These are phyloP conservation scores for Paramyrothecium roridum DNA, from an alignment of 2,329 filamentous ascomycete species.

Conservation along the genomic window DNA sequence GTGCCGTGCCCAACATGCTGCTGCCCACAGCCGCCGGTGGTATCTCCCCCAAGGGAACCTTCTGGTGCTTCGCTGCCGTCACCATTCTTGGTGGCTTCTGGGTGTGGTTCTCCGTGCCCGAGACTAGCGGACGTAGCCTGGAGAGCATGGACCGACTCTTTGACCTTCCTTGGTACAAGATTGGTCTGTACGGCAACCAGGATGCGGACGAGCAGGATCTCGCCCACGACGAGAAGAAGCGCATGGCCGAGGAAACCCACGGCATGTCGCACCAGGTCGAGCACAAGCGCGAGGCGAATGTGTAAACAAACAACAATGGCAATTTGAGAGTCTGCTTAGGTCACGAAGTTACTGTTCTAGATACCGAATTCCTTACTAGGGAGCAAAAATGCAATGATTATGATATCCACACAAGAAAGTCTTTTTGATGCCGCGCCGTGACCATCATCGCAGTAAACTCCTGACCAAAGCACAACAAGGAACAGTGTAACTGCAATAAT, in stretches of 20 bases:
- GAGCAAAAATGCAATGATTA: not conserved
- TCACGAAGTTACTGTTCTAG: not conserved
- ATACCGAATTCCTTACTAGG: not conserved
- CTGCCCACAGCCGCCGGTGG: slow-evolving; percentile 43
- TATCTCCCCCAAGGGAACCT: slow-evolving; percentile 63
- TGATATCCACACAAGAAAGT: not conserved
- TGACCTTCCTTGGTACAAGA: slow-evolving; percentile 69
- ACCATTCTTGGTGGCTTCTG: slow-evolving; percentile 66
- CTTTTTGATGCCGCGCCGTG: not conserved
- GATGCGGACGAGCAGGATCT: slow-evolving; percentile 47
- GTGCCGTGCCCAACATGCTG: slow-evolving; percentile 74
- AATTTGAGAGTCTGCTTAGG: not conserved
- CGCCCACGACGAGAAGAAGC: slow-evolving; percentile 41
- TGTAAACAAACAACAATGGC: not conserved
- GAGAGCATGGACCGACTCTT: slow-evolving; percentile 73
- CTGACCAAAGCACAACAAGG: not conserved
- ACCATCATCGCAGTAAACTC: not conserved
- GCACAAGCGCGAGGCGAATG: slow-evolving; percentile 16
- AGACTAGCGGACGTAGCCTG: slow-evolving; percentile 63
- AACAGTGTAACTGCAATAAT: too few species aligned
- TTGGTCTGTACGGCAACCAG: slow-evolving; percentile 56
- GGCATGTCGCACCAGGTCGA: slow-evolving; percentile 32
- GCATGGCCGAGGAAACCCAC: slow-evolving; percentile 25
- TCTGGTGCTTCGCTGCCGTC: slow-evolving; percentile 71
- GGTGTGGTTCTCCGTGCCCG: slow-evolving; percentile 71